These are phyloP conservation scores for Keithomyces neogunnii DNA, from an alignment of 2,329 filamentous ascomycete species.

Conservation along the genomic window DNA sequence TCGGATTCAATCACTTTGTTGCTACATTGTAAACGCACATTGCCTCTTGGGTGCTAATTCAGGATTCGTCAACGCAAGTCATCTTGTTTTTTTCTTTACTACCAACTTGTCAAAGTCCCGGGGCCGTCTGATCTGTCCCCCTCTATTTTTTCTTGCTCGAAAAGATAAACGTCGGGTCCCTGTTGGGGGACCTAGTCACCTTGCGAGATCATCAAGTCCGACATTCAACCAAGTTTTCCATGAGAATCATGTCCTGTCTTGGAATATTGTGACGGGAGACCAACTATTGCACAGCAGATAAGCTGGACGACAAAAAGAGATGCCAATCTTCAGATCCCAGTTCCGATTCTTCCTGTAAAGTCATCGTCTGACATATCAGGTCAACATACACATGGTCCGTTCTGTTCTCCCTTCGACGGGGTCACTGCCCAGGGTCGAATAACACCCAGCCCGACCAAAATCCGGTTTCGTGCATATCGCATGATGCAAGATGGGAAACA, in stretches of 20 bases:
- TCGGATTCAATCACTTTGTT: neutral
- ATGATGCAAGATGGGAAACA: slow-evolving; percentile 1
- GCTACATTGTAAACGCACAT: neutral
- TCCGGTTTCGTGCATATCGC: neutral
- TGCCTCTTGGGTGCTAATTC: neutral
- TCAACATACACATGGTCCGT: neutral
- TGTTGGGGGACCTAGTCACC: slow-evolving; percentile 11
- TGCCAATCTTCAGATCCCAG: neutral
- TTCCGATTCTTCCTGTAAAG: slow-evolving; percentile 1
- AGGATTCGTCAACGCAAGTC: slow-evolving; percentile 22
- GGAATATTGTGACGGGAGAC: neutral
- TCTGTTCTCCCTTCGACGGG: neutral
- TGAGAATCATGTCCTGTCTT: neutral
- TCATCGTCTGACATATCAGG: slow-evolving; percentile 1
- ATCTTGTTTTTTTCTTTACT: slow-evolving; percentile 30
- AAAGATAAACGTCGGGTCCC: slow-evolving; percentile 4
- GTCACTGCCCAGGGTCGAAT: neutral
- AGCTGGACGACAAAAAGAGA: neutral
- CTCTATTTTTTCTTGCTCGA: slow-evolving; percentile 10
- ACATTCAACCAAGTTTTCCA: neutral
- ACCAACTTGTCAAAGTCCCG: slow-evolving; percentile 16
- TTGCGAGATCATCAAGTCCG: neutral
- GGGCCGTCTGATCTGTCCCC: slow-evolving; percentile 15
- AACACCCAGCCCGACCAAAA: neutral
- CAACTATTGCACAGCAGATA: neutral